A percentile compares a stretch with the other conserved stretches of the same genome.
phyloP scores from a whole-genome alignment of 257 asterid species.

The Nicotiana noctiflora region DNA sequence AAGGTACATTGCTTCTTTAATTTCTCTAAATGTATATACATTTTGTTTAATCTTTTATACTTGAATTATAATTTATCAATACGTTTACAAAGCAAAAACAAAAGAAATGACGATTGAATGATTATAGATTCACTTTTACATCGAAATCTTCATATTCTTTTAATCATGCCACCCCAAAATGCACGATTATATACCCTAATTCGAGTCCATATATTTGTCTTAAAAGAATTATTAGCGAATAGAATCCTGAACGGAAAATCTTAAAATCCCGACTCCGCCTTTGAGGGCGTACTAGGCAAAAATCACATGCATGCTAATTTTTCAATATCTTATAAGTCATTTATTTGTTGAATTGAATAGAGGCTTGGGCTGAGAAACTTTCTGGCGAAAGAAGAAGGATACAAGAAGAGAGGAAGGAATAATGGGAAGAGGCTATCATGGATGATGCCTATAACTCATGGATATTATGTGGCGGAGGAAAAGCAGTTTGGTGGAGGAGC shows the following conservation, averaged over 20 bases:
- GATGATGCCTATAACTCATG: constrained; percentile 44
- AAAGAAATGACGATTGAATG: neutral
- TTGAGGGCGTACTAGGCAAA: neutral
- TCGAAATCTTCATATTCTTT: neutral
- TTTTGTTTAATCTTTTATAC: neutral
- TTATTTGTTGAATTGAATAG: constrained; percentile 15
- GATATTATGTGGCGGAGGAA: constrained; percentile 27
- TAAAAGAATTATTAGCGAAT: too few species aligned
- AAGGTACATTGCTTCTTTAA: constrained; percentile 30
- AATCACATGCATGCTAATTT: neutral
- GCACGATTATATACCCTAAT: neutral
- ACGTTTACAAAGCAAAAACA: neutral
- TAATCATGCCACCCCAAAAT: neutral
- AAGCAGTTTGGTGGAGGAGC: neutral
- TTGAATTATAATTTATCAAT: neutral
- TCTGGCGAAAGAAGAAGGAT: constrained; percentile 19
- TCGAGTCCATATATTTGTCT: too few species aligned
- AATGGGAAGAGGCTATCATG: constrained; percentile 29
- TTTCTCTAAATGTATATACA: neutral
- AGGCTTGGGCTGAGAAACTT: constrained; percentile 23
- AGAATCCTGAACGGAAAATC: too few species aligned
- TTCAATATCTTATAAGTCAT: neutral
- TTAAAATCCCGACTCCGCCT: neutral
- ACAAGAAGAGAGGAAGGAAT: constrained; percentile 3
- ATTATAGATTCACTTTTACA: neutral